These are phyloP conservation scores for Fagopyrum esculentum DNA, from an alignment of 148 eudicot genomes.

Conservation along the genomic window DNA sequence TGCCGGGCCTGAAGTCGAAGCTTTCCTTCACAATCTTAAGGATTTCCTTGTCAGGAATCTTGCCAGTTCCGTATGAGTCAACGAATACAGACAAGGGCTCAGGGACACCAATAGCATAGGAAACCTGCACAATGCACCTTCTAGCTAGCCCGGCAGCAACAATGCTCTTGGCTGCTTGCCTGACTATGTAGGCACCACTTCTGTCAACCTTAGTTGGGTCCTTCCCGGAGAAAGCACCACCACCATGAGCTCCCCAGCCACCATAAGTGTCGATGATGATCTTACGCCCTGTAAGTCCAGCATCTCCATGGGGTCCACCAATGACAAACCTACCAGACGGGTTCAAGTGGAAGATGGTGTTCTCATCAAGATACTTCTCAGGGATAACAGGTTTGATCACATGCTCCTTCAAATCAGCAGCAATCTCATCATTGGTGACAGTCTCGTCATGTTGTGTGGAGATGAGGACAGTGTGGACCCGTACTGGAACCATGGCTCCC, in stretches of 20 bases:
- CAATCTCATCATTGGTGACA: conserved; percentile 41
- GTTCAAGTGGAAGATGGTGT: conserved; percentile 44
- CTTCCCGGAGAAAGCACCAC: conserved; percentile 47
- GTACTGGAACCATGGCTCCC: conserved; percentile 48
- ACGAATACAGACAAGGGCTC: conserved; percentile 49
- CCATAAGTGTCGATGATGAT: conserved; percentile 45
- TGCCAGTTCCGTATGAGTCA: conserved; percentile 42
- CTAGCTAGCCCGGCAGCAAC: conserved; percentile 45
- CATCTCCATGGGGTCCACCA: conserved; percentile 50
- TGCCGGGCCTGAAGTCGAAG: conserved; percentile 52
- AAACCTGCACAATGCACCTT: conserved; percentile 43
- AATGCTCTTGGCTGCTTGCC: conserved; percentile 48
- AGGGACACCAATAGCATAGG: conserved; percentile 45
- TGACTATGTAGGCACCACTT: conserved; percentile 42
- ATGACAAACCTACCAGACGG: conserved; percentile 46
- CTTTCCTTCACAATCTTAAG: conserved; percentile 37
- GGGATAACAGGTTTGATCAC: conserved; percentile 45
- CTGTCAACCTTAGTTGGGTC: conserved; percentile 48
- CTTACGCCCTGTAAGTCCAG: conserved; percentile 43
- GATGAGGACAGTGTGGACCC: conserved; percentile 49
- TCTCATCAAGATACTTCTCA: conserved; percentile 33
- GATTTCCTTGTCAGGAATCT: conserved; percentile 41
- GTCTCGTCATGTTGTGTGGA: conserved; percentile 47
- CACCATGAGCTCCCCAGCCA: conserved; percentile 52
- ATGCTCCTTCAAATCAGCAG: conserved; percentile 36